Base-by-base conservation (phyloP, 371 early-diverging fungal species). In the Ordospora colligata region DNA sequence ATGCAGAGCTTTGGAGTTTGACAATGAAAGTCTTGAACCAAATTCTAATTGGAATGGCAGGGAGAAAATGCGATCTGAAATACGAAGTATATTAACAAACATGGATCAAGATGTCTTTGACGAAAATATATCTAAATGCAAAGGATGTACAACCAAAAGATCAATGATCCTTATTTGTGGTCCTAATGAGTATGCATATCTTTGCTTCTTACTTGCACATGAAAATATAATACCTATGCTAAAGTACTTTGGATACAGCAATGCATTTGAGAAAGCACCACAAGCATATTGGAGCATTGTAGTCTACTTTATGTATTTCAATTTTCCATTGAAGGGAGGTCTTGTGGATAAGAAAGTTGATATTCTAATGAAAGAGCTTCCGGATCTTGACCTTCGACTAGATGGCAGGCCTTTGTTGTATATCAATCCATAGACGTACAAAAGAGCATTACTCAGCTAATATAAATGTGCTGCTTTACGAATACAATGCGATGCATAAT, bases 241-340 rank as follows among this genome's bases (percentile, higher is more conserved):
- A 7, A 58, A 58, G 25, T 37, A n/a, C 6, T 25, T 19, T 66
- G 66, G 32, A 23, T 46, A 17, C 4, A 10, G 43, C 6, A 19
- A 44, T 19, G 27, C 43, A 27, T n/a, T 46, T 46, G 66, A 66
- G 44, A 49, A 66, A 43, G 21, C 14, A 7, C 66, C 66, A 3
- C 47, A 66, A 25, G 66, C 21, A 11, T 66, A 46, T 14, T 66
- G 49, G 47, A 66, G 49, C 23, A 49, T 44, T 22, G 66, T 66
- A 8, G 44, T 21, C 6, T 66, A 66, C 44, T 66, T 66, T 42
- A 17, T 66, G 27, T 66, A 66, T 45, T 66, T 66, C 21, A 66
- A 45, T 19, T 25, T 66, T 44, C 66, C 66, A 4, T 45, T 66
- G 40, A 40, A 40, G 17, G 19, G n/a, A 14, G 37, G 37, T 6